Evolutionary conservation across 1,284 basidiomycete species (phyloP).

Genomic region (Ustilago lituana): DNA sequence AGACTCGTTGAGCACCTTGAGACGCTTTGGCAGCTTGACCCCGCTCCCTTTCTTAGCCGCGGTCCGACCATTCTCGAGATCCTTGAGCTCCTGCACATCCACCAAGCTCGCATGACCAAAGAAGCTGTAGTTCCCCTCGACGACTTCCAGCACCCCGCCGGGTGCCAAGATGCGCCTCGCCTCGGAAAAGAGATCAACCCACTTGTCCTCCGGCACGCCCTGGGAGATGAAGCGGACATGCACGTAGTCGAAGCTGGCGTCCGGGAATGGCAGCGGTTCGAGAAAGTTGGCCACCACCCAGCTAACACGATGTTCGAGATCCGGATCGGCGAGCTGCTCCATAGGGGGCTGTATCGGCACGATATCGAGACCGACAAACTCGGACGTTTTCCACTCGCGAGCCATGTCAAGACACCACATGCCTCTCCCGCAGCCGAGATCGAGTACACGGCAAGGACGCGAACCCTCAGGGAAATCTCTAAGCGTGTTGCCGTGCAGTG

Average conservation of each 20-base stretch:
- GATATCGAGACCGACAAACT: constrained; percentile 58
- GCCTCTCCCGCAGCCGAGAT: constrained; percentile 51
- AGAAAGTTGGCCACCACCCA: constrained; percentile 61
- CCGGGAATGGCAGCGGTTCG: constrained; percentile 55
- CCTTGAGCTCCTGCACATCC: constrained; percentile 38
- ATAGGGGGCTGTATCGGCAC: constrained; percentile 53
- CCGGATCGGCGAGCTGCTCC: constrained; percentile 30
- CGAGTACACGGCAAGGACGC: constrained; percentile 47
- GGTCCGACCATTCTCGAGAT: constrained; percentile 28
- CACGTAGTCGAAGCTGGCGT: constrained; percentile 57
- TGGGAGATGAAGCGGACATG: constrained; percentile 46
- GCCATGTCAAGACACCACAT: constrained; percentile 55
- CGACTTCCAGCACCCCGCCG: constrained; percentile 46
- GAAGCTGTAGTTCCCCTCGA: constrained; percentile 52
- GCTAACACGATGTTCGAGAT: constrained; percentile 45
- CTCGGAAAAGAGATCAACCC: constrained; percentile 46
- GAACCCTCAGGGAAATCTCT: constrained; percentile 29
- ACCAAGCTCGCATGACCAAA: constrained; percentile 43
- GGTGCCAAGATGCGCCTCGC: constrained; percentile 45
- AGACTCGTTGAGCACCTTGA: constrained; percentile 31
- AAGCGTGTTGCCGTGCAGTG: constrained; percentile 30
- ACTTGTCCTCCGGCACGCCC: constrained; percentile 52
- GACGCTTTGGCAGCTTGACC: constrained; percentile 29
- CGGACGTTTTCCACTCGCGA: constrained; percentile 47
- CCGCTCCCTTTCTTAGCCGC: constrained; percentile 6